phyloP scores from a whole-genome alignment of 2,329 filamentous ascomycete genomes.

The Helotiales sp. region DNA sequence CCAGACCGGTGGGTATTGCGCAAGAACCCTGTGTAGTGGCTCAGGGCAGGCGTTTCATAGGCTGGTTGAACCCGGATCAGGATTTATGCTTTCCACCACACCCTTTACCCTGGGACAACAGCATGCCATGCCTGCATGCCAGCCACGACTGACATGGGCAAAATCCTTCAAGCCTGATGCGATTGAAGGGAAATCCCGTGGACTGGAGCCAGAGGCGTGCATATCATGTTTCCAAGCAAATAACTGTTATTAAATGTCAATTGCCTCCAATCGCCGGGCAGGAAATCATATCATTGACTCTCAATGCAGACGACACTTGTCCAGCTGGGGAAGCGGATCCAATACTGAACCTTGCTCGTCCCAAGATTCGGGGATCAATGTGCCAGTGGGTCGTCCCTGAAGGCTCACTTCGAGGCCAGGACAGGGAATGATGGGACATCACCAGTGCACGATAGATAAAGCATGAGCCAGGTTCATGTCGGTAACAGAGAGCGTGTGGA shows the following conservation, averaged over 20 bases:
- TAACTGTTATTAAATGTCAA: neutral
- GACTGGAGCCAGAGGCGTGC: neutral
- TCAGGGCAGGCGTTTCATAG: constrained; percentile 17
- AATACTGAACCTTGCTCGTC: constrained; percentile 16
- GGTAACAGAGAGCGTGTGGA: constrained; percentile 8
- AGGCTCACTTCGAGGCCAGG: constrained; percentile 3
- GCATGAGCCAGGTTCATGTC: constrained; percentile 16
- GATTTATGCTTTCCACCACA: constrained; percentile 17
- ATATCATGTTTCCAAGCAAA: neutral
- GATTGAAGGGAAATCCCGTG: neutral
- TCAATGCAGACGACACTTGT: neutral
- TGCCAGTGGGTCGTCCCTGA: constrained; percentile 7
- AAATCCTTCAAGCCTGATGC: neutral
- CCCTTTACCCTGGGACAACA: neutral
- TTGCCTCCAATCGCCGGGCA: neutral
- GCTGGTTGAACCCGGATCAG: constrained; percentile 11
- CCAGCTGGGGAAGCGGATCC: constrained; percentile 2
- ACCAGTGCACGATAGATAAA: constrained; percentile 7
- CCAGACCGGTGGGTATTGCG: constrained; percentile 3
- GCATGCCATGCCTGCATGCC: neutral
- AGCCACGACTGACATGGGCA: neutral
- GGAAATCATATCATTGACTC: neutral
- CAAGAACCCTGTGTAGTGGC: constrained; percentile 14
- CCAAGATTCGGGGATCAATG: constrained; percentile 17
- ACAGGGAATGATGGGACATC: neutral